Evolutionary conservation across 306 rosid genomes (phyloP).

Genomic region (Astragalus glycyphyllos): DNA sequence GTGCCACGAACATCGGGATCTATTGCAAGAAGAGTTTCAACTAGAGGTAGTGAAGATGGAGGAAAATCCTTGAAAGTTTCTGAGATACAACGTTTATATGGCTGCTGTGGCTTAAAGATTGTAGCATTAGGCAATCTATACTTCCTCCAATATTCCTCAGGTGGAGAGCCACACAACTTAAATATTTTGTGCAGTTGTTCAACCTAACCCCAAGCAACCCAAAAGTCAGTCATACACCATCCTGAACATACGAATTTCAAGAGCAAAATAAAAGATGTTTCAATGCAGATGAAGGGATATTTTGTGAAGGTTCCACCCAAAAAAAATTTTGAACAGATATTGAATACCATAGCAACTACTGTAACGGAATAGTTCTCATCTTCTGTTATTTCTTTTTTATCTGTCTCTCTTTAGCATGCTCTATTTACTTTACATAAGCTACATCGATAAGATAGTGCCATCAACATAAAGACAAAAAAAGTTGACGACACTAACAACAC

Average conservation of each 20-base stretch:
- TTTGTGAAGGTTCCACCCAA: slow-evolving; percentile 21
- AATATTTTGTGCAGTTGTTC: slow-evolving; percentile 98
- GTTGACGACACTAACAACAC: slow-evolving; percentile 21
- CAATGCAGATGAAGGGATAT: slow-evolving; percentile 14
- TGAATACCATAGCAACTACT: slow-evolving; percentile 15
- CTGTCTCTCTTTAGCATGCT: slow-evolving; percentile 1
- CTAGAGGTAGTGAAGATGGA: slow-evolving; percentile 68
- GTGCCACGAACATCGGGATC: slow-evolving; percentile 79
- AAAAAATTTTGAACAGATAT: not conserved
- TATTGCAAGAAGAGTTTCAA: slow-evolving; percentile 82
- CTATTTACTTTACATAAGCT: slow-evolving; percentile 22
- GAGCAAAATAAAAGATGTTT: slow-evolving; percentile 26
- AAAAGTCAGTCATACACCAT: slow-evolving; percentile 47
- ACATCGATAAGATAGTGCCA: slow-evolving; percentile 21
- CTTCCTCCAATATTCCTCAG: slow-evolving; percentile 97
- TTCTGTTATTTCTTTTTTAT: slow-evolving; percentile 26
- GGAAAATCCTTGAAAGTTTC: slow-evolving; percentile 91
- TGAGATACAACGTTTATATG: slow-evolving; percentile 73
- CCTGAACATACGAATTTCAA: slow-evolving; percentile 38
- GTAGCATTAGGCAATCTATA: slow-evolving; percentile 93
- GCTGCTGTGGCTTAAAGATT: slow-evolving; percentile 96
- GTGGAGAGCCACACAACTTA: slow-evolving; percentile 95
- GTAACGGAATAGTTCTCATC: slow-evolving; percentile 18
- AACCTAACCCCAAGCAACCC: slow-evolving; percentile 63
- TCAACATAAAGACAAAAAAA: slow-evolving; percentile 29